Percentiles rank a stretch among this genome's conserved stretches.
Evolutionary conservation across 2,329 filamentous ascomycete species (phyloP).

Genomic region (Basipetospora chlamydospora): DNA sequence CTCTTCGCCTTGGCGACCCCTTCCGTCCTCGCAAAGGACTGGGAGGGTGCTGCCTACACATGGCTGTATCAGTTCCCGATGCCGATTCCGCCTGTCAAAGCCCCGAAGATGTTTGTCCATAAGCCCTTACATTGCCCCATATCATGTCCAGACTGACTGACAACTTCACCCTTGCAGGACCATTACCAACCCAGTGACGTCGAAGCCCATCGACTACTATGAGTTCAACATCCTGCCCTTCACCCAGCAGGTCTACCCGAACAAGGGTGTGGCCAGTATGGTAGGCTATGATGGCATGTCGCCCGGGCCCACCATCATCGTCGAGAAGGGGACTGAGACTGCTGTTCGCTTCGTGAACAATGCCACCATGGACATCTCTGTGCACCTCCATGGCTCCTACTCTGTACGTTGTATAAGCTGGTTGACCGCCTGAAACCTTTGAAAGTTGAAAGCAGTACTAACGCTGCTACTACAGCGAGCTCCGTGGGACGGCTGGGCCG

Average conservation of each 20-base stretch:
- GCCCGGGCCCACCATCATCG: conserved; percentile 37
- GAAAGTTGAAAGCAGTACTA: too few relatives aligned
- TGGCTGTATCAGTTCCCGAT: conserved; percentile 16
- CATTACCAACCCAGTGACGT: conserved; percentile 21
- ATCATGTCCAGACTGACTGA: neutral
- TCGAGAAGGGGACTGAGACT: conserved; percentile 32
- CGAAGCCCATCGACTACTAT: conserved; percentile 20
- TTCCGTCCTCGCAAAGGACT: too few relatives aligned
- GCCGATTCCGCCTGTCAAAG: conserved; percentile 28
- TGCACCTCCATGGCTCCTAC: conserved; percentile 41
- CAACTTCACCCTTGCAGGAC: conserved; percentile 10
- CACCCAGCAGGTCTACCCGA: conserved; percentile 20
- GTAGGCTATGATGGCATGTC: conserved; percentile 38
- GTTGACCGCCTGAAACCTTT: too few relatives aligned
- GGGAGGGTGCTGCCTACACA: conserved; percentile 8
- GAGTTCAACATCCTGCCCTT: conserved; percentile 20
- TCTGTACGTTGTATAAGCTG: too few relatives aligned
- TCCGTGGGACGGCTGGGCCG: conserved; percentile 34
- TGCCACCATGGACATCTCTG: conserved; percentile 24
- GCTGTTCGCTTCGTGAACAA: conserved; percentile 40
- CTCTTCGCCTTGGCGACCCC: too few relatives aligned
- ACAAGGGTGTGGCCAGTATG: conserved; percentile 16
- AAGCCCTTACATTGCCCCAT: too few relatives aligned
- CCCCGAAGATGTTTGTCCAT: conserved; percentile 11
- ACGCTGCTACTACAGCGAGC: too few relatives aligned